Evolutionary conservation across 305 asterid species (phyloP).

Genomic region (Fraxinus velutina): DNA sequence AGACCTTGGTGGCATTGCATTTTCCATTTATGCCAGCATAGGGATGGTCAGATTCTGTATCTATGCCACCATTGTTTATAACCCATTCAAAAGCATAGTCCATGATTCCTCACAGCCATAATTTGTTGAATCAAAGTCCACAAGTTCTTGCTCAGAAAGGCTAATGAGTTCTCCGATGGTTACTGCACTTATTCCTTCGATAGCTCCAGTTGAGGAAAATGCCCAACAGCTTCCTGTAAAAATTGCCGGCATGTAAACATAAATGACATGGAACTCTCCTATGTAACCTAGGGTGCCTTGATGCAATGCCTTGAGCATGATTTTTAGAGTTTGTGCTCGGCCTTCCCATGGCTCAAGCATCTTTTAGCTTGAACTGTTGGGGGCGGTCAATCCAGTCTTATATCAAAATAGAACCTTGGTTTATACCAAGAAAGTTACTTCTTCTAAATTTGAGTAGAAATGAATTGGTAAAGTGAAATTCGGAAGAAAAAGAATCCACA

Average conservation of each 20-base stretch:
- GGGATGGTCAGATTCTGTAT: constrained; percentile 29
- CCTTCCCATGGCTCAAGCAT: constrained; percentile 7
- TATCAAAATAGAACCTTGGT: neutral
- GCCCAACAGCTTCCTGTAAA: constrained; percentile 41
- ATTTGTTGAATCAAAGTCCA: constrained; percentile 28
- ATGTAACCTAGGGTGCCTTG: neutral
- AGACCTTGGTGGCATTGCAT: constrained; percentile 30
- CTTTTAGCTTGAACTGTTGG: neutral
- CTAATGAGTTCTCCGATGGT: constrained; percentile 34
- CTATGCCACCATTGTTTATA: constrained; percentile 29
- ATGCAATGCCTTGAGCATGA: neutral
- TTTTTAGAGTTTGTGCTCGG: neutral
- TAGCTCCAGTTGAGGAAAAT: constrained; percentile 36
- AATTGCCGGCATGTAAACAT: neutral
- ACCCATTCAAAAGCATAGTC: constrained; percentile 37
- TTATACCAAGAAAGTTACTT: neutral
- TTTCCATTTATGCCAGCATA: constrained; percentile 22
- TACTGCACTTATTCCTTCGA: constrained; percentile 34
- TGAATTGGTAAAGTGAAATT: neutral
- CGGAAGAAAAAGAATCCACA: neutral
- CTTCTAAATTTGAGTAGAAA: neutral
- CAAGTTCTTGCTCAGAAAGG: constrained; percentile 37
- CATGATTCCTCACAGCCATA: constrained; percentile 35
- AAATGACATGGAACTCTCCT: neutral
- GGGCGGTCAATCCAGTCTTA: neutral